These are phyloP conservation scores for Prunus kanzakura DNA, from an alignment of 306 rosid genomes.

Conservation along the genomic window DNA sequence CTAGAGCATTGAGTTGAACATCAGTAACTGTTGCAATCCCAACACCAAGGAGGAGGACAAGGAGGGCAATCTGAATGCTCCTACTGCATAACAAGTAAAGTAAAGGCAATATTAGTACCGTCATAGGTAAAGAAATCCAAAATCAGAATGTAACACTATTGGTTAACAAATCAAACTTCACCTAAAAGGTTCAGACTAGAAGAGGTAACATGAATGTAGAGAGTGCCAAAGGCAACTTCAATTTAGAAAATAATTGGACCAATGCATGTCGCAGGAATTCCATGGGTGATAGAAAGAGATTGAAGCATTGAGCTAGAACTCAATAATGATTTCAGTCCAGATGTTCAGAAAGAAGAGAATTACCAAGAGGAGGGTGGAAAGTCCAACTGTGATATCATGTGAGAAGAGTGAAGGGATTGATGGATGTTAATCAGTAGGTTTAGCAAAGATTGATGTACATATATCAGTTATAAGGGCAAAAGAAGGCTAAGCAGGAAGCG, in stretches of 20 bases:
- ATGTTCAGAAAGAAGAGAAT: too few relatives aligned
- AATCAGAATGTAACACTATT: not conserved
- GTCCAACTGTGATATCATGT: not conserved
- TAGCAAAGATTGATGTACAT: not conserved
- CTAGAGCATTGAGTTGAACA: constrained; percentile 85
- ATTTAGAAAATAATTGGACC: constrained; percentile 3
- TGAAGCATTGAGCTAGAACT: too few relatives aligned
- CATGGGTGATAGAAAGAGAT: not conserved
- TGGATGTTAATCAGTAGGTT: not conserved
- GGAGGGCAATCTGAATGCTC: constrained; percentile 75
- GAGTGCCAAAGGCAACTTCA: constrained; percentile 1
- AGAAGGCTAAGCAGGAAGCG: not conserved
- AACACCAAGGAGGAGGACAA: constrained; percentile 79
- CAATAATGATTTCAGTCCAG: not conserved
- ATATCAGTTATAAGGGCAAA: not conserved
- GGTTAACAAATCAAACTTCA: constrained; percentile 11
- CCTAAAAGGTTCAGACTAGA: not conserved
- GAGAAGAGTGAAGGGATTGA: not conserved
- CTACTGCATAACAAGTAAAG: constrained; percentile 54
- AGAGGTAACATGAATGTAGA: not conserved
- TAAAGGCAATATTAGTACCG: constrained; percentile 10
- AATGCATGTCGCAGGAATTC: not conserved
- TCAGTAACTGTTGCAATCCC: constrained; percentile 96
- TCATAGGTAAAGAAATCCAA: constrained; percentile 3
- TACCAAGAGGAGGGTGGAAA: not conserved